Evolutionary conservation across 148 eudicot species (phyloP).

Genomic region (Linanthus parryae): DNA sequence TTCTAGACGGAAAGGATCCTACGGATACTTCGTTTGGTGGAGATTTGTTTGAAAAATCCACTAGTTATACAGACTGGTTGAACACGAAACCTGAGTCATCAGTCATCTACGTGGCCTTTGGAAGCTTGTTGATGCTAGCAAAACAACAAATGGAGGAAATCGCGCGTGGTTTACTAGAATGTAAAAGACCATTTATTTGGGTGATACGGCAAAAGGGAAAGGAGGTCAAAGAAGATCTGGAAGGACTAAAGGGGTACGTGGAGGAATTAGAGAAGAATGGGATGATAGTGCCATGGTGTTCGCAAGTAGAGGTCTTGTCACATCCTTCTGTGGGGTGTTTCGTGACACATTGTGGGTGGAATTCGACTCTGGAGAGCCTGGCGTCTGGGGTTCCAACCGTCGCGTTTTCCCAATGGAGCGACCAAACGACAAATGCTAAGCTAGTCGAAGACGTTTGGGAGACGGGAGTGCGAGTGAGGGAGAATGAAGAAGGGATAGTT

Average conservation of each 20-base stretch:
- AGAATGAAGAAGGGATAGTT: constrained; percentile 26
- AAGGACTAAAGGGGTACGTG: not conserved
- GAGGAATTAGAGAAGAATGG: constrained; percentile 27
- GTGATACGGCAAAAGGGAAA: constrained; percentile 34
- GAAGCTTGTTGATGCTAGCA: not conserved
- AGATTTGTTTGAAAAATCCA: not conserved
- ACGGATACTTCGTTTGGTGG: not conserved
- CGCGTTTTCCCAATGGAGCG: not conserved
- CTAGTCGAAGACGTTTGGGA: not conserved
- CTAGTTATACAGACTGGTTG: not conserved
- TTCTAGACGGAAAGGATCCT: constrained; percentile 27
- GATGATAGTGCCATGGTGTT: constrained; percentile 23
- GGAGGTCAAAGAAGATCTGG: not conserved
- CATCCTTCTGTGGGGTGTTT: constrained; percentile 40
- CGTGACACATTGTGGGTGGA: constrained; percentile 48
- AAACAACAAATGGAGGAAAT: constrained; percentile 1
- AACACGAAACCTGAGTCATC: not conserved
- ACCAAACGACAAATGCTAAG: not conserved
- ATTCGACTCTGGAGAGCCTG: constrained; percentile 47
- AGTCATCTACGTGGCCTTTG: not conserved
- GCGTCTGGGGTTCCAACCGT: not conserved
- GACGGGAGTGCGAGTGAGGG: constrained; percentile 34
- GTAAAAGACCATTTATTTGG: constrained; percentile 53
- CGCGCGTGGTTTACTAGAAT: not conserved
- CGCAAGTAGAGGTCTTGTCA: constrained; percentile 17